Conservation (phyloP, 768 basidiomycete species). For the Mycena sanguinolenta region DNA sequence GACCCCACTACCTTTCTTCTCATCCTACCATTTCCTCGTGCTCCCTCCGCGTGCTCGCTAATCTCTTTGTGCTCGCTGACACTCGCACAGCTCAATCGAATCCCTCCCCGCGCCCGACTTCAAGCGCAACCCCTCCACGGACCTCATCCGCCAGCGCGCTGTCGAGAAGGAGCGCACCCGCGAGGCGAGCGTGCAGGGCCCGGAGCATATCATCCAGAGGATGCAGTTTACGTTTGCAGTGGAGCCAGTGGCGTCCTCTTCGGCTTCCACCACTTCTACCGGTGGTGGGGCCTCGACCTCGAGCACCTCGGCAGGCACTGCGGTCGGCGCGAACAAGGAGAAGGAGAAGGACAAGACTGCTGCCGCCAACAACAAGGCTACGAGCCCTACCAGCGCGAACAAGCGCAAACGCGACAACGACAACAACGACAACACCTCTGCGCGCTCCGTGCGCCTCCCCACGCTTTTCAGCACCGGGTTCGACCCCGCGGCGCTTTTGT, state of each 20-base stretch:
- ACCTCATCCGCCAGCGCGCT: constrained; percentile 85
- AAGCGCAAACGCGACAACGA: constrained; percentile 41
- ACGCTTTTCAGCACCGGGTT: constrained; percentile 82
- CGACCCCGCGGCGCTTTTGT: constrained; percentile 82
- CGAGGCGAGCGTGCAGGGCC: constrained; percentile 72
- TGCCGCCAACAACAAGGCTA: constrained; percentile 76
- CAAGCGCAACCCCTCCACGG: constrained; percentile 82
- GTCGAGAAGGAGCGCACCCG: constrained; percentile 86
- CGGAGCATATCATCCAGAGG: constrained; percentile 82
- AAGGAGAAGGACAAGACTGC: constrained; percentile 54
- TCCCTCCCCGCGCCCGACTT: constrained; percentile 89
- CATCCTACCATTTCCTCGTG: too few species aligned
- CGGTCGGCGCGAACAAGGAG: constrained; percentile 34
- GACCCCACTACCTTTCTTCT: too few species aligned
- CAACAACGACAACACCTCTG: too few species aligned
- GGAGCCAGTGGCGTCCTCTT: constrained; percentile 62
- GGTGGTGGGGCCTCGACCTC: too few species aligned
- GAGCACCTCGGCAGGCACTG: background rate
- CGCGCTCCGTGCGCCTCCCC: constrained; percentile 77
- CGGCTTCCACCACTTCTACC: background rate
- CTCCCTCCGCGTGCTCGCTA: too few species aligned
- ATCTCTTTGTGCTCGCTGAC: constrained; percentile 21
- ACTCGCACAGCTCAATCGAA: constrained; percentile 77
- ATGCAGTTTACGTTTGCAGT: constrained; percentile 94
- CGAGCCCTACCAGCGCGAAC: constrained; percentile 67